Percentiles rank a stretch among this genome's conserved stretches.
phyloP scores from a whole-genome alignment of 306 rosid species.

The Mimosa pudica region DNA sequence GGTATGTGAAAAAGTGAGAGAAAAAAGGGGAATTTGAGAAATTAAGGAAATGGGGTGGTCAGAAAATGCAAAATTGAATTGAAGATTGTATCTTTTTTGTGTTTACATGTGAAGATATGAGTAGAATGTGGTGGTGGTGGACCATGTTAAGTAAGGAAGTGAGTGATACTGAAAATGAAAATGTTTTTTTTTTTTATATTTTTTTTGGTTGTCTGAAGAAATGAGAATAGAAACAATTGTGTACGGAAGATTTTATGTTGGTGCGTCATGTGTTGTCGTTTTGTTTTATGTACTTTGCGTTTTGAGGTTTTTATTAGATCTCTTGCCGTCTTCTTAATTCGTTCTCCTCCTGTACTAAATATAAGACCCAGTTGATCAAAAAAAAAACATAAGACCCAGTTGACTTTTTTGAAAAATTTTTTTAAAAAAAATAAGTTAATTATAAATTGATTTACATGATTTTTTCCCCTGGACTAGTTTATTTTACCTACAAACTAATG shows the following conservation, averaged over 20 bases:
- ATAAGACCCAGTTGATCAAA: too few species aligned
- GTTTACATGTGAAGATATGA: background rate
- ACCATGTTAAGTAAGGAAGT: background rate
- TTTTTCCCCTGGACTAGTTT: too few species aligned
- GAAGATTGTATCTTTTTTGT: background rate
- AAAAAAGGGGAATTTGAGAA: background rate
- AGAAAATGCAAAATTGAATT: background rate
- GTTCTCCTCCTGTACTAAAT: too few species aligned
- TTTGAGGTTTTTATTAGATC: background rate
- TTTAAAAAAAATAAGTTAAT: too few species aligned
- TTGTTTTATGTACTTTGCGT: background rate
- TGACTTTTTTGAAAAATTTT: too few species aligned
- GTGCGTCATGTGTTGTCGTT: background rate
- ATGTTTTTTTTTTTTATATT: too few species aligned
- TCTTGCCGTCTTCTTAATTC: background rate
- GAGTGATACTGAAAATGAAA: background rate
- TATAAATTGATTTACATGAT: too few species aligned
- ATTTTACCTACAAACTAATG: too few species aligned
- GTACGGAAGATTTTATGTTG: background rate
- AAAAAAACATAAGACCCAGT: too few species aligned
- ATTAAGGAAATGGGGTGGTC: background rate
- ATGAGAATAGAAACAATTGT: background rate
- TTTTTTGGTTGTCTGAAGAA: background rate
- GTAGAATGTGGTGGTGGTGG: conserved; percentile 11
- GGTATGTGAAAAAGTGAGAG: background rate